These are phyloP conservation scores for Hypocreales sp. DNA, from an alignment of 2,329 filamentous ascomycete species.

Conservation along the genomic window DNA sequence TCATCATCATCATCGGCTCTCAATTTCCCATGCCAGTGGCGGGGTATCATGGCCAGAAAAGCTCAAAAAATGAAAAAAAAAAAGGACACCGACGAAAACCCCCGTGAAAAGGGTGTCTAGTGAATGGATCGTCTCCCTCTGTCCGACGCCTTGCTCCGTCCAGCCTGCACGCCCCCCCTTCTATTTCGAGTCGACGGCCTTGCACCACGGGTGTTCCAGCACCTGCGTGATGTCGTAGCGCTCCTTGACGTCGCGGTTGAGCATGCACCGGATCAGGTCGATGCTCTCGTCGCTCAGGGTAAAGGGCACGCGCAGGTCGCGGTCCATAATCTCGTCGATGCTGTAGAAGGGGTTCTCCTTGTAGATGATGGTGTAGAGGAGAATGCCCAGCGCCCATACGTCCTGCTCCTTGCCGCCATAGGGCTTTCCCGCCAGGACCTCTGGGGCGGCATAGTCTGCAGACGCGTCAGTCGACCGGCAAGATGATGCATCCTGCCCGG, in stretches of 20 bases:
- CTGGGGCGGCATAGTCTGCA: conserved; percentile 92
- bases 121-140: too few species aligned
- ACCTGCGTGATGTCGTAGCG: conserved; percentile 81
- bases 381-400: conserved; percentile 92
- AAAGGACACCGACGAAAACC: too few species aligned
- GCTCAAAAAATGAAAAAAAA: too few species aligned
- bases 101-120: too few species aligned
- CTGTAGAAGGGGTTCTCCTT: conserved; percentile 99
- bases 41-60: too few species aligned
- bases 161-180: too few species aligned
- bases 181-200: conserved; percentile 6
- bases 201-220: conserved; percentile 73
- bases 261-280: conserved; percentile 79
- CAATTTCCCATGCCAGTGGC: too few species aligned
- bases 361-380: conserved; percentile 97
- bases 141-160: too few species aligned
- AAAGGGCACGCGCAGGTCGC: conserved; percentile 81
- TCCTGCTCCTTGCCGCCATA: conserved; percentile 96
- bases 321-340: conserved; percentile 98
- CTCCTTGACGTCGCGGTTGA: conserved; percentile 73
- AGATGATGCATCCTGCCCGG: conserved; percentile 19
- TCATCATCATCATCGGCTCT: too few species aligned
- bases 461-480: conserved; percentile 1
- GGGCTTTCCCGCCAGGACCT: conserved; percentile 81
- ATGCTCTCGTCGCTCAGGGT: conserved; percentile 84